Evolutionary conservation across 257 asterid species (phyloP).

Genomic region (Schizonepeta tenuifolia): DNA sequence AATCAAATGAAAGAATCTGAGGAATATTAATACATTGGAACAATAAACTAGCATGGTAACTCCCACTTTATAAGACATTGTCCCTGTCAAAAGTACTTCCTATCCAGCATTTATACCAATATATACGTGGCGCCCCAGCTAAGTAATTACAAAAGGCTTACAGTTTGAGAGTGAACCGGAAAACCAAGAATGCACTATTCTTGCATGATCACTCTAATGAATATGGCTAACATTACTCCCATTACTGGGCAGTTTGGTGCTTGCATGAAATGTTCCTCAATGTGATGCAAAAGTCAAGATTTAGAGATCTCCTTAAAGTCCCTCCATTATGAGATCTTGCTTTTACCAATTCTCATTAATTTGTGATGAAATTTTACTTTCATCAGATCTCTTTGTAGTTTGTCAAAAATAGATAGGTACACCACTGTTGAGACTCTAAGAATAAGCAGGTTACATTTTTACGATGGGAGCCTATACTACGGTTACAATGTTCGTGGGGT

Average conservation of each 20-base stretch:
- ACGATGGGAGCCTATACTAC: background rate
- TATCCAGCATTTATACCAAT: no score
- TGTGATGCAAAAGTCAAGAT: background rate
- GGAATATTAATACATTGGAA: background rate
- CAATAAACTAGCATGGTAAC: background rate
- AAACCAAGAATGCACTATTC: no score
- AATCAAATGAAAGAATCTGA: background rate
- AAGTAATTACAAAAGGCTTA: background rate
- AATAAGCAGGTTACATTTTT: background rate
- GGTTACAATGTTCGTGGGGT: background rate
- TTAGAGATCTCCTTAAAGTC: background rate
- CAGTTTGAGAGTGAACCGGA: background rate
- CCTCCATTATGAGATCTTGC: background rate
- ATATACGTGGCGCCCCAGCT: background rate
- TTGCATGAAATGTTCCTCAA: background rate
- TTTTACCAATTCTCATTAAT: background rate
- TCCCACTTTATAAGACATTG: conserved; percentile 6
- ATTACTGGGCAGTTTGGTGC: background rate
- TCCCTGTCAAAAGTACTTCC: background rate
- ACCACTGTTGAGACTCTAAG: background rate
- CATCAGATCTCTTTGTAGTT: background rate
- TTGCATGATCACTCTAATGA: background rate
- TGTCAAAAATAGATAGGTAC: background rate
- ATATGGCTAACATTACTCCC: background rate
- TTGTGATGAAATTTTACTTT: background rate